phyloP scores from a whole-genome alignment of 2,329 filamentous ascomycete genomes.

The Gaeumannomyces tritici region DNA sequence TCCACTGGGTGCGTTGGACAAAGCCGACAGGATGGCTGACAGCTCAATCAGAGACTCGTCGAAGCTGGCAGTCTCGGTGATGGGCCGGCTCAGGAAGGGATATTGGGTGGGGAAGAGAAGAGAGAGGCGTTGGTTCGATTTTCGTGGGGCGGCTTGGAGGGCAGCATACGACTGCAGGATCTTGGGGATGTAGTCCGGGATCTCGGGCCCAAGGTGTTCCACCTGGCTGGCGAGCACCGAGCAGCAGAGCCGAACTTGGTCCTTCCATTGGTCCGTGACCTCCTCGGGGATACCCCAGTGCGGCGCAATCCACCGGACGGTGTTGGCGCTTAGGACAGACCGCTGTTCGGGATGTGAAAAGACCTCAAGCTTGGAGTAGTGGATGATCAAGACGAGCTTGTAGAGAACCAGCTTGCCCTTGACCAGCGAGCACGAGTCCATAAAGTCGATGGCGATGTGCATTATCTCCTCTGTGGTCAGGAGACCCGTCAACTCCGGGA shows the following conservation, averaged over 20 bases:
- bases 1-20: slow-evolving; percentile 64
- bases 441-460: slow-evolving; percentile 84
- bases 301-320: slow-evolving; percentile 80
- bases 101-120: slow-evolving; percentile 84
- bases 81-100: slow-evolving; percentile 70
- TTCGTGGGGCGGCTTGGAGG: slow-evolving; percentile 49
- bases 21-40: slow-evolving; percentile 74
- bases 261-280: slow-evolving; percentile 78
- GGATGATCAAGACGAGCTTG: slow-evolving; percentile 85
- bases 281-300: slow-evolving; percentile 76
- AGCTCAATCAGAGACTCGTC: slow-evolving; percentile 87
- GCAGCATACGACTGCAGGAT: slow-evolving; percentile 82
- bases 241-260: slow-evolving; percentile 88
- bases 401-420: slow-evolving; percentile 89
- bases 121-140: slow-evolving; percentile 60
- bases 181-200: slow-evolving; percentile 83
- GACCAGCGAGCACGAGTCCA: slow-evolving; percentile 79
- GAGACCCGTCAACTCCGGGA: slow-evolving; percentile 77
- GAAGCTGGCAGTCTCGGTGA: slow-evolving; percentile 45
- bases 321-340: slow-evolving; percentile 66
- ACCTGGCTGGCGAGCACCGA: slow-evolving; percentile 84
- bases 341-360: slow-evolving; percentile 73
- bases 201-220: slow-evolving; percentile 66
- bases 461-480: slow-evolving; percentile 77
- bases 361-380: slow-evolving; percentile 73